Evolutionary conservation across 495 filamentous ascomycete species (phyloP), one percentile per base, ranked within the genome.

Genomic region (Cudoniella acicularis): DNA sequence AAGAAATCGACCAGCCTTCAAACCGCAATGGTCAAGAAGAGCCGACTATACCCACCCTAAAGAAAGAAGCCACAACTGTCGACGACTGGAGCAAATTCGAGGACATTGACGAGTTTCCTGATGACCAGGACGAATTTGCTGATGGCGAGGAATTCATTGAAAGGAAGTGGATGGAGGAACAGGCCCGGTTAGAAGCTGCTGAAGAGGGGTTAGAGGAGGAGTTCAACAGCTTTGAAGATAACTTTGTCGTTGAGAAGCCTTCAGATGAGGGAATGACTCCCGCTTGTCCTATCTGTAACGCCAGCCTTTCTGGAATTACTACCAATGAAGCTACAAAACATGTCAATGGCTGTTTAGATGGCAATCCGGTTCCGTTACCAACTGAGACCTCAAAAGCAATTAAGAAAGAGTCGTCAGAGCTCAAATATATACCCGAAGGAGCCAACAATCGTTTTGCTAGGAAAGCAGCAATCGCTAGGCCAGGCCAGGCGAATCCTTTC

Each of bases 331-430:
- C 74, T 22, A 73, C 71, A 74, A 76, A 83, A 79, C 94, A 99
- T 69, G 94, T 98, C 57, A 99, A 99, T 68, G 81, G 84, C 40
- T 99, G 94, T 73, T 75, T 99, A 11, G 94, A 99, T 72, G 91
- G 90, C 0, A 87, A 87, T 52, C 78, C 85, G 13, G 73, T 78
- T 48, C 78, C 81, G 8, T 58, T 85, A 20, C 75, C 80, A 27
- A 57, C 40, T 16, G 57, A 6, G 1, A 36, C 36, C 11, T 17
- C 30, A 36, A 36, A 36, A 36, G 6, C 59, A 48, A 20, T 25
- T 1, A 61, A 62, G 17, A 50, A 64, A 30, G 66, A 54, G 1
- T 26, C 59, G 6, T 18, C 24, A 1, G 51, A 67, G 43, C 53
- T 36, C 69, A 76, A 62, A 58, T 65, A 30, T 69, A 79, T 56